Conservation (phyloP, 805 yeast species). For the Kazachstania bromeliacearum region DNA sequence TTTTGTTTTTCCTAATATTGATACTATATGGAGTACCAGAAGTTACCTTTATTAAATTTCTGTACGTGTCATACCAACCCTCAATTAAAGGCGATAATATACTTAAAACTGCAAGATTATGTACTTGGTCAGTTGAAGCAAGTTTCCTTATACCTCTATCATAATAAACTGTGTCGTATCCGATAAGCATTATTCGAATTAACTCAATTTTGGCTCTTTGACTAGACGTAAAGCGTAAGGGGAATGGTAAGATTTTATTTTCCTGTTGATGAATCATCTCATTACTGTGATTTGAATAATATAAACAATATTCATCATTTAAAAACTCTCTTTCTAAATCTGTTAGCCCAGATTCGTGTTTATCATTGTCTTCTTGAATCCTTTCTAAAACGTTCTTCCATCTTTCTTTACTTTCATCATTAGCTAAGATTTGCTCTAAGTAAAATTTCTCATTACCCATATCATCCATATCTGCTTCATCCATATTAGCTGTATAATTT, state of each 20-base stretch:
- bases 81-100: slow-evolving; percentile 69
- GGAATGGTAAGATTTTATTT: slow-evolving; percentile 9
- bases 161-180: slow-evolving; percentile 75
- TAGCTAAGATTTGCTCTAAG: slow-evolving; percentile 20
- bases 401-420: slow-evolving; percentile 18
- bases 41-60: slow-evolving; percentile 42
- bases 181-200: slow-evolving; percentile 67
- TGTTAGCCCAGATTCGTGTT: slow-evolving; percentile 8
- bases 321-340: slow-evolving; percentile 26
- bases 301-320: slow-evolving; percentile 27
- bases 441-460: slow-evolving; percentile 28
- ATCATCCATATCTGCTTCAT: slow-evolving; percentile 31
- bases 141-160: slow-evolving; percentile 40
- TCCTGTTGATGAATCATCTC: slow-evolving; percentile 5
- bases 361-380: slow-evolving; percentile 6
- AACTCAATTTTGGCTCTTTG: slow-evolving; percentile 77
- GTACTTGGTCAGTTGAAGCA: slow-evolving; percentile 42
- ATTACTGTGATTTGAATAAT: slow-evolving; percentile 13
- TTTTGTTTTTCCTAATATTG: slow-evolving; percentile 20
- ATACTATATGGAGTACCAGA: slow-evolving; percentile 26
- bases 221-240: slow-evolving; percentile 45
- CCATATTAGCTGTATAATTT: slow-evolving; percentile 11
- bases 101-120: slow-evolving; percentile 60
- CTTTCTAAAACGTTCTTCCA: slow-evolving; percentile 16
- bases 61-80: slow-evolving; percentile 65